Evolutionary conservation across 805 yeast genomes (phyloP).

Genomic region (Suhomyces sp.): DNA sequence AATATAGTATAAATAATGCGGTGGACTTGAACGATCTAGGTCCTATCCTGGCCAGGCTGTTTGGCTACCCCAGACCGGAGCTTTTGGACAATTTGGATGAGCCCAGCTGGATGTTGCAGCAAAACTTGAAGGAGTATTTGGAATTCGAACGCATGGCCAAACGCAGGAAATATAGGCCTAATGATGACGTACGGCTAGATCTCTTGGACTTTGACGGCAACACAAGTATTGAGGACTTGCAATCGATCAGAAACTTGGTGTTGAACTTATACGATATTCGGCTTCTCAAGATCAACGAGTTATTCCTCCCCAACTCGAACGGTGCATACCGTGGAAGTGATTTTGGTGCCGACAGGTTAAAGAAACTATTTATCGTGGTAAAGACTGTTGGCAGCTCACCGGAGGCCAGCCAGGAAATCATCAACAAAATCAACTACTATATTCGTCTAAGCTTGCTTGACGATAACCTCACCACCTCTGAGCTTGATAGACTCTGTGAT

Average conservation of each 20-base stretch:
- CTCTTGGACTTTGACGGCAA: slow-evolving; percentile 1
- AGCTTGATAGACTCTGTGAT: slow-evolving; percentile 10
- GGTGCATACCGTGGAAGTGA: background rate
- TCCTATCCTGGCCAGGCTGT: slow-evolving; percentile 18
- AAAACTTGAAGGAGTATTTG: slow-evolving; percentile 13
- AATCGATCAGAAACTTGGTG: background rate
- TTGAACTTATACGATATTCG: slow-evolving; percentile 1
- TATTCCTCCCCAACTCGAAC: background rate
- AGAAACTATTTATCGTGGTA: background rate
- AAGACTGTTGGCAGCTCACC: background rate
- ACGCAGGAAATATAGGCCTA: slow-evolving; percentile 8
- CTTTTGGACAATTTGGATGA: background rate
- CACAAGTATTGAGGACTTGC: slow-evolving; percentile 4
- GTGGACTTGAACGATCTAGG: slow-evolving; percentile 23
- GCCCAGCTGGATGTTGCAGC: slow-evolving; percentile 3
- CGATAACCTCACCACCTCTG: slow-evolving; percentile 12
- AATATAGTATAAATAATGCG: slow-evolving; percentile 14
- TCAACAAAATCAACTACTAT: slow-evolving; percentile 16
- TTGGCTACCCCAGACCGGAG: slow-evolving; percentile 22
- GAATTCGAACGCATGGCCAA: slow-evolving; percentile 12
- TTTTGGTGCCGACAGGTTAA: background rate
- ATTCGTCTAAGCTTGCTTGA: slow-evolving; percentile 16
- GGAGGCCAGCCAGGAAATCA: background rate
- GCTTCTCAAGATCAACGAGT: slow-evolving; percentile 1
- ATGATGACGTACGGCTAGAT: background rate